These are phyloP conservation scores for Aspergillus quadrilineatus DNA, from an alignment of 2,329 filamentous ascomycete species.

Conservation along the genomic window DNA sequence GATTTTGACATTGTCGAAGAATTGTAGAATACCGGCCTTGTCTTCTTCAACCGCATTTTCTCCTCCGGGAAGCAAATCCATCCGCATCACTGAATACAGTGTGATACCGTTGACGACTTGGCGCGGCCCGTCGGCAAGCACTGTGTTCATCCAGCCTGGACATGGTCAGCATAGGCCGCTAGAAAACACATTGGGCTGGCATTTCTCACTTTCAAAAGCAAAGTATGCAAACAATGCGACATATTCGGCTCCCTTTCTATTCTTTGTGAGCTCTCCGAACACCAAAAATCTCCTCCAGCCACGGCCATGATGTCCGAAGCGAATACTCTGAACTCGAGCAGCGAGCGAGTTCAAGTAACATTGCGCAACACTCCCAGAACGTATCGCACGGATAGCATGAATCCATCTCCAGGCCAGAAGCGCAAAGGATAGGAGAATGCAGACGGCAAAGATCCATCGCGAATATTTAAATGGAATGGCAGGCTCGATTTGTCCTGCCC, in stretches of 20 bases:
- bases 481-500: slow-evolving; percentile 80
- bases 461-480: slow-evolving; percentile 73
- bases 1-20: slow-evolving; percentile 77
- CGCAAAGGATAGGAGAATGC: slow-evolving; percentile 86
- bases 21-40: slow-evolving; percentile 66
- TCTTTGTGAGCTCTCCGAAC: slow-evolving; percentile 86
- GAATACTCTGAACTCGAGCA: slow-evolving; percentile 77
- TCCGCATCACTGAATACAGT: slow-evolving; percentile 76
- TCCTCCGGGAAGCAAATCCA: slow-evolving; percentile 66
- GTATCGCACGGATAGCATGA: slow-evolving; percentile 76
- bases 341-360: slow-evolving; percentile 88
- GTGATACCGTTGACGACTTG: slow-evolving; percentile 89
- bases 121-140: slow-evolving; percentile 88
- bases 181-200: background rate
- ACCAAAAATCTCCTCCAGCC: slow-evolving; percentile 92
- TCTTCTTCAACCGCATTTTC: slow-evolving; percentile 55
- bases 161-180: background rate
- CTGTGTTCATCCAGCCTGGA: slow-evolving; percentile 78
- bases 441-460: slow-evolving; percentile 92
- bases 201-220: slow-evolving; percentile 59
- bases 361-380: slow-evolving; percentile 80
- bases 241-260: slow-evolving; percentile 86
- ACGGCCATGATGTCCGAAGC: slow-evolving; percentile 65
- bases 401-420: slow-evolving; percentile 79
- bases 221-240: slow-evolving; percentile 91